Conservation (phyloP, 768 basidiomycete species). For the Auriscalpium orientale region DNA sequence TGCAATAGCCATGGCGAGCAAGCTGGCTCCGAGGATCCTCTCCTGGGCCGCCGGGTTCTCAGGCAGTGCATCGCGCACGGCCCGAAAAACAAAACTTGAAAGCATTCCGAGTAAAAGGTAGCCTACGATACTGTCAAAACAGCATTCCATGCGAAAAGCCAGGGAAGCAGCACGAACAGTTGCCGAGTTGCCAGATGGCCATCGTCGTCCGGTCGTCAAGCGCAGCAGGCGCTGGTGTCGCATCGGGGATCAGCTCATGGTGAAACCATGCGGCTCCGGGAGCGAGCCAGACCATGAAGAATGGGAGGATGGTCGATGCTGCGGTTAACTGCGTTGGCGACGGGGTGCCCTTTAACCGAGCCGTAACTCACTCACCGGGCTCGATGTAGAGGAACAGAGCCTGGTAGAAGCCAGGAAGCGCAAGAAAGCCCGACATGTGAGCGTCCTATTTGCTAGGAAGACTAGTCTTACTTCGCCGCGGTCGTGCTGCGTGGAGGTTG, state of each 20-base stretch:
- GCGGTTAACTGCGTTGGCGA: neutral
- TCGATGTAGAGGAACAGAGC: constrained; percentile 59
- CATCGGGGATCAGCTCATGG: constrained; percentile 51
- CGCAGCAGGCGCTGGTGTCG: constrained; percentile 22
- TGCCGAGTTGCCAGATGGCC: constrained; percentile 62
- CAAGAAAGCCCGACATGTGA: constrained; percentile 37
- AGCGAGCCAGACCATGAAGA: constrained; percentile 43
- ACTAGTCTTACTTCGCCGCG: no score
- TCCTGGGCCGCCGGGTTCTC: constrained; percentile 57
- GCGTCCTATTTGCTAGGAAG: neutral
- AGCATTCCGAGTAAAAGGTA: constrained; percentile 59
- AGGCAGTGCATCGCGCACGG: constrained; percentile 51
- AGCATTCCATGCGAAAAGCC: neutral
- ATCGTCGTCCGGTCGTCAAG: constrained; percentile 48
- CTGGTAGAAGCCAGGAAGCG: constrained; percentile 56
- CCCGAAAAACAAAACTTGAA: constrained; percentile 60
- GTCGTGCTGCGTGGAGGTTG: no score
- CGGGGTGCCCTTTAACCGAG: neutral
- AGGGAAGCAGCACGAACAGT: constrained; percentile 36
- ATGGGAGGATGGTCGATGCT: constrained; percentile 47
- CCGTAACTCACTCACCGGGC: constrained; percentile 33
- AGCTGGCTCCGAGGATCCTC: constrained; percentile 53
- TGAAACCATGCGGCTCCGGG: constrained; percentile 65
- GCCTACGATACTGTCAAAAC: constrained; percentile 29
- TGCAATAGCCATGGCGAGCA: constrained; percentile 58